Evolutionary conservation across 2,329 filamentous ascomycete genomes (phyloP), one percentile per base, ranked within the genome.

Genomic region (Hypoxylon sp.): DNA sequence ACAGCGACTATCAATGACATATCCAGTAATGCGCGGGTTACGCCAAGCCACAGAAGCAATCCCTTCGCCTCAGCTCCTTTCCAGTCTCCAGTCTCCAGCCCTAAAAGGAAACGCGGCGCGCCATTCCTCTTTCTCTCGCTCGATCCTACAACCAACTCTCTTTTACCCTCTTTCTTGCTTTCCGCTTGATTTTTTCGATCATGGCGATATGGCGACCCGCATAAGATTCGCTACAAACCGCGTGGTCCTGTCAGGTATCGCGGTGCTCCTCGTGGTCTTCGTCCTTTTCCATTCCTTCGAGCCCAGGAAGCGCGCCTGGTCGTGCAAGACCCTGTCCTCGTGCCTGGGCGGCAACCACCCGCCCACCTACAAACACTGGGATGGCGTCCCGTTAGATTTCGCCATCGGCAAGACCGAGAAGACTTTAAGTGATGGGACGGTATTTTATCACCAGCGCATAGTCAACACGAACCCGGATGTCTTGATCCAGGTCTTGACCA

Each of bases 211-310:
- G 61, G 61, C 61, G n/a, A 51, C 9, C 33, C 50, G 18, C 30
- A 56, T 67, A 20, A 67, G 63, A 58, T 26, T 62, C 40, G 42
- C 54, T 55, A 46, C 53, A 14, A 63, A 62, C 46, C 71, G 72
- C 14, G 46, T 67, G 33, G 63, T 59, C 32, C 54, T 67, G 30
- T 40, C 68, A 18, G 28, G 44, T 4, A 32, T 69, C 24, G 65
- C 65, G 9, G 65, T 65, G 16, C 26, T 70, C 12, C 49, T 73
- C 7, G 40, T 68, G 18, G 53, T 69, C 38, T 42, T 74, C 30
- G 12, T 73, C n/a, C 64, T 75, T 49, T 72, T 72, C 40, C 72
- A 72, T 56, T 72, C 70, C 1, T 72, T 71, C 24, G 73, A 74
- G 38, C 70, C 71, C 8, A 64, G 72, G 51, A 61, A 64, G 20